Base-by-base conservation (phyloP, 2,329 filamentous ascomycete species). In the Biscogniauxia mediterranea region DNA sequence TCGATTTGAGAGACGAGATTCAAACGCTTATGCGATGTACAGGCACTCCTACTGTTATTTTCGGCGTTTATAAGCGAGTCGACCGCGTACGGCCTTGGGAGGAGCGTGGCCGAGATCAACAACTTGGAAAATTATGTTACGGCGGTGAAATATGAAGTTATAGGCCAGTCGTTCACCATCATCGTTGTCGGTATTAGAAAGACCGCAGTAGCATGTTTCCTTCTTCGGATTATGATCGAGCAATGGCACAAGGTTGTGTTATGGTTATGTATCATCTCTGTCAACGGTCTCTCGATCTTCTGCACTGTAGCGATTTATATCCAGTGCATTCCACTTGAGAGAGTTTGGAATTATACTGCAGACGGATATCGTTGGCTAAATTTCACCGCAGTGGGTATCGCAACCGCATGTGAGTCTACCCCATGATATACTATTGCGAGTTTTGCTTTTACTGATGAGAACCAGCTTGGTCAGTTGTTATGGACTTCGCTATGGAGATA, bases 401-500 rank as follows among this genome's bases (percentile, higher is more conserved):
- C 55, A 28, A 54, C 54, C 52, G 55, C 28, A 32, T 50, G 62
- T 64, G 52, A 51, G 60, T 55, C 9, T 8, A 6, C 52, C 11
- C 13, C 7, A 38, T 20, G 15, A 32, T 32, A 4, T 32, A 23
- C 28, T 32, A 9, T 32, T 32, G 28, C 28, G 7, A 32, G 28
- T 32, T 32, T 15, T 4, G n/a, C 17, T 20, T 17, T 26, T 54
- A n/a, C 52, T 64, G 51, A 64, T 55, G 5, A 21, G 2, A 21
- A 9, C 8, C 46, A 64, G 62, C 62, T 20, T 62, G 59, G 62
- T 64, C 32, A 3, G 52, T 76, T 0, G 63, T 76, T 6, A 68
- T 71, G 54, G 77, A 79, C 61, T 76, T 79, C 55, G 76, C 76
- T 55, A 78, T 76, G 6, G 76, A 76, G 53, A 59, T 71, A 0